A percentile compares a stretch with the other conserved stretches of the same genome.
phyloP scores from a whole-genome alignment of 306 rosid genomes.

The Leucaena leucocephala region DNA sequence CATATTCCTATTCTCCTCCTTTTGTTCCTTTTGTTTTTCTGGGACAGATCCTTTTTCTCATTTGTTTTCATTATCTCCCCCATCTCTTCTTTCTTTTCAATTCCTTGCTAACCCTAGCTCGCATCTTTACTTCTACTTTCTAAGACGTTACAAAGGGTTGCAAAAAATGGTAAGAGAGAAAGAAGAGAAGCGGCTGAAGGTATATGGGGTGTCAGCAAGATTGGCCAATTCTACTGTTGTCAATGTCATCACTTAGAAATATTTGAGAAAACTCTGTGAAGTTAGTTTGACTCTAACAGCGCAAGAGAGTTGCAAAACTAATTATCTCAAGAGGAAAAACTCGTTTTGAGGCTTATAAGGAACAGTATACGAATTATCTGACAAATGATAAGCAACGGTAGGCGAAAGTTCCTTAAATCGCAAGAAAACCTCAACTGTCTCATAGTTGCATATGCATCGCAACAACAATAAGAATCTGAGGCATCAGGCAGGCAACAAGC shows the following conservation, averaged over 20 bases:
- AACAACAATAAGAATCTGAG: background rate
- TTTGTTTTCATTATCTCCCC: background rate
- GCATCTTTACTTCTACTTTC: background rate
- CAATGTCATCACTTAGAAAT: background rate
- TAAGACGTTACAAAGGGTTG: background rate
- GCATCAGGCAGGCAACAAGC: slow-evolving; percentile 28
- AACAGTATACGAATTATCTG: background rate
- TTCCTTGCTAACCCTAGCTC: background rate
- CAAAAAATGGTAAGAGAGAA: background rate
- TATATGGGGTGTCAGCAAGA: background rate
- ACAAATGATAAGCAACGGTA: background rate
- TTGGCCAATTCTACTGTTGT: background rate
- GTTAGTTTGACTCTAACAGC: background rate
- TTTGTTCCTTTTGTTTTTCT: background rate
- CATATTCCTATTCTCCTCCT: background rate
- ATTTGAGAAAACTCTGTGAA: background rate
- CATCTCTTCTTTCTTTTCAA: background rate
- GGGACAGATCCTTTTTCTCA: background rate
- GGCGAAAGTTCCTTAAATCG: slow-evolving; percentile 17
- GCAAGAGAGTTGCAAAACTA: background rate
- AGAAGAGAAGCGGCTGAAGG: background rate
- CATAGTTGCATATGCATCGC: background rate
- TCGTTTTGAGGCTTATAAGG: background rate
- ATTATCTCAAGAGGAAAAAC: background rate
- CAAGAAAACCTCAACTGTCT: slow-evolving; percentile 22